Percentiles rank a stretch among this genome's conserved stretches.
Evolutionary conservation across 305 asterid genomes (phyloP).

Genomic region (Fraxinus xanthoxyloides): DNA sequence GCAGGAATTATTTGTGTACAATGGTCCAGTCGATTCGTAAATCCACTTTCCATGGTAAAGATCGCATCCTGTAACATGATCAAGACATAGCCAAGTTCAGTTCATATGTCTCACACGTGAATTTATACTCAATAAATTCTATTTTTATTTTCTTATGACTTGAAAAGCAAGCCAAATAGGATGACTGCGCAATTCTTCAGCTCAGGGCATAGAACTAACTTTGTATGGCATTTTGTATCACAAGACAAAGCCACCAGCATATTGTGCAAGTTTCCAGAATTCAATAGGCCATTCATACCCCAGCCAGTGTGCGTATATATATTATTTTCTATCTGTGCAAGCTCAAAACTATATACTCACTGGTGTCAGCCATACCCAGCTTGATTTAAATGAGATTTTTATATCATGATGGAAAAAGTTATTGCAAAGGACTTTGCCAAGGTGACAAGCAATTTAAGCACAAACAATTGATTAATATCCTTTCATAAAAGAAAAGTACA

Average conservation of each 20-base stretch:
- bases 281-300: neutral
- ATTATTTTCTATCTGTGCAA: neutral
- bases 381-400: neutral
- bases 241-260: neutral
- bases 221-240: neutral
- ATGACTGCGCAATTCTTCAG: neutral
- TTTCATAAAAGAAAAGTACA: neutral
- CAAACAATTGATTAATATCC: neutral
- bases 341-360: constrained; percentile 10
- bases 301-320: constrained; percentile 1
- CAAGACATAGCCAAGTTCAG: constrained; percentile 9
- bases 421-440: neutral
- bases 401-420: neutral
- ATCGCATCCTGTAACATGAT: constrained; percentile 65
- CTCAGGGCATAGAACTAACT: neutral
- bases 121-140: neutral
- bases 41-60: constrained; percentile 86
- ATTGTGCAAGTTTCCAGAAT: neutral
- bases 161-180: neutral
- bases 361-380: neutral
- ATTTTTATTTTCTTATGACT: neutral
- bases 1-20: constrained; percentile 79
- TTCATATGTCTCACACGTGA: constrained; percentile 3
- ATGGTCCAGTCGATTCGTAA: constrained; percentile 61
- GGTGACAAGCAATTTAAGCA: constrained; percentile 11